Conservation (phyloP, 495 filamentous ascomycete genomes). For the Podospora pseudocomata region DNA sequence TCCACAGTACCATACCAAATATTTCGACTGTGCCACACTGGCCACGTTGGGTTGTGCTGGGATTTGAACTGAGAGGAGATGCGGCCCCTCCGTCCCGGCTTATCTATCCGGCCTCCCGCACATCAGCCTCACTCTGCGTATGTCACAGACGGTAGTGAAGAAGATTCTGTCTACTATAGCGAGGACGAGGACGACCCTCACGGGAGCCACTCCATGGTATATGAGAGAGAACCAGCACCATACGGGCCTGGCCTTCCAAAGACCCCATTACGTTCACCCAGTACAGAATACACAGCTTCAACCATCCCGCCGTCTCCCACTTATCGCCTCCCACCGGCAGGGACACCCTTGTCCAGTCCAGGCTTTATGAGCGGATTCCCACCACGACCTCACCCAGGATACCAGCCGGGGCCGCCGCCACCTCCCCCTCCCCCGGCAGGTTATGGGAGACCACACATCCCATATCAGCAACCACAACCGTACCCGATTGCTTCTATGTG, state of each 20-base stretch:
- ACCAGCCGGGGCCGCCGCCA: neutral
- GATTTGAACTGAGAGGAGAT: neutral
- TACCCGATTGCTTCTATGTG: neutral
- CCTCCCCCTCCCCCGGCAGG: too few relatives aligned
- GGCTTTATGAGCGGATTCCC: neutral
- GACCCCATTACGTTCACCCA: neutral
- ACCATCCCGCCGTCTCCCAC: neutral
- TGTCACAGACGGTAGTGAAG: neutral
- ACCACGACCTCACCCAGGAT: neutral
- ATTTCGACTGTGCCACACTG: neutral
- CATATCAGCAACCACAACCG: neutral
- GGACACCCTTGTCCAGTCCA: neutral
- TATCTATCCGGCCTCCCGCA: neutral
- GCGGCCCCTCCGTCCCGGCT: neutral
- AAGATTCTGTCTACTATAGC: neutral
- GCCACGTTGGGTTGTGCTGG: neutral
- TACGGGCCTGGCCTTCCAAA: neutral
- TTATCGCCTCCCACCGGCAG: neutral
- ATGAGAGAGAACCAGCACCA: neutral
- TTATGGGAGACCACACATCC: neutral
- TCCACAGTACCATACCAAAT: neutral
- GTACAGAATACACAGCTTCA: neutral
- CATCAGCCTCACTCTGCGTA: neutral
- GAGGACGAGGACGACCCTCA: neutral
- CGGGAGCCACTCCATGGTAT: neutral